These are phyloP conservation scores for Fusarium verrucosum DNA, from an alignment of 2,329 filamentous ascomycete genomes.

Conservation along the genomic window DNA sequence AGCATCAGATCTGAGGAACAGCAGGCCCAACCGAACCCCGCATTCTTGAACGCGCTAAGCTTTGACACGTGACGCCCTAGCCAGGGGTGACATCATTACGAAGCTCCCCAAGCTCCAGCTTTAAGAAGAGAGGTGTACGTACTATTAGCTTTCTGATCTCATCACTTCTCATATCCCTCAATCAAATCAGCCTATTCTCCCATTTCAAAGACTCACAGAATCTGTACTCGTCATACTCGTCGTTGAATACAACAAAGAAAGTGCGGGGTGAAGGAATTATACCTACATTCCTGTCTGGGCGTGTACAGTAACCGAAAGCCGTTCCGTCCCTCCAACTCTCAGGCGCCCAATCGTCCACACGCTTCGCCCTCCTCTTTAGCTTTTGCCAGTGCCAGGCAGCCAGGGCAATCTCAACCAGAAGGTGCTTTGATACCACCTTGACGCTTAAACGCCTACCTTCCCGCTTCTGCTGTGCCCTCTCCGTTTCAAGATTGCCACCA, in stretches of 20 bases:
- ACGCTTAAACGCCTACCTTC: constrained; percentile 33
- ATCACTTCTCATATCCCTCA: constrained; percentile 17
- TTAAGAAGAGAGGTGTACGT: constrained; percentile 46
- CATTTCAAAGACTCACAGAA: not conserved
- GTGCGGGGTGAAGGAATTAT: constrained; percentile 44
- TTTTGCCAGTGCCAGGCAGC: constrained; percentile 31
- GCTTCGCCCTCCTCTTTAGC: constrained; percentile 28
- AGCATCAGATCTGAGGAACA: constrained; percentile 14
- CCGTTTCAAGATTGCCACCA: constrained; percentile 34
- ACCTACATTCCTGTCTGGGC: constrained; percentile 27
- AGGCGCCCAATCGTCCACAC: constrained; percentile 33
- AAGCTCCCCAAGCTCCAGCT: constrained; percentile 43
- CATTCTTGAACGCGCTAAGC: constrained; percentile 41
- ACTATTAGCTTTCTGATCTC: constrained; percentile 28
- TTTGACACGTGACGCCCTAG: constrained; percentile 37
- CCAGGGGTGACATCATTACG: constrained; percentile 42
- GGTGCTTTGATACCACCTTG: constrained; percentile 29
- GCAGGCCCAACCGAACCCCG: constrained; percentile 41
- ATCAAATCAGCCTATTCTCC: constrained; percentile 40
- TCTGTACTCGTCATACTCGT: constrained; percentile 23
- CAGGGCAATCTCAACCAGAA: constrained; percentile 39
- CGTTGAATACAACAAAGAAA: constrained; percentile 27
- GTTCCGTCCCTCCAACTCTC: constrained; percentile 45
- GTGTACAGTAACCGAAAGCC: constrained; percentile 43
- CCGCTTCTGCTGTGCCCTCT: constrained; percentile 41